These are phyloP conservation scores for Botryotinia narcissicola DNA, from an alignment of 2,329 filamentous ascomycete species.

Conservation along the genomic window DNA sequence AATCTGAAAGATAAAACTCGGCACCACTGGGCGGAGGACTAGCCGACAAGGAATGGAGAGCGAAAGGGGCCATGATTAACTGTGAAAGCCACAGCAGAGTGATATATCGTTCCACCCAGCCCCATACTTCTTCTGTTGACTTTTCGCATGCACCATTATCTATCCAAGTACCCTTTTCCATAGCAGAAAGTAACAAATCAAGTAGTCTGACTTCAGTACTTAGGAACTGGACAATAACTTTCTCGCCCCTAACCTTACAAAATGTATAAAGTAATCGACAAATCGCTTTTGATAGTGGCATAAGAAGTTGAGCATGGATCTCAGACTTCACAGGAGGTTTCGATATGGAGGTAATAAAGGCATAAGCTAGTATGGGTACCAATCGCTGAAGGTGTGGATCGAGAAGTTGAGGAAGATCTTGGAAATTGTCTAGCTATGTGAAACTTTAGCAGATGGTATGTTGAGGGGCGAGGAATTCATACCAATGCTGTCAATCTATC, in stretches of 20 bases:
- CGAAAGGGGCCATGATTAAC: slow-evolving; percentile 82
- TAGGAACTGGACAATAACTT: slow-evolving; percentile 86
- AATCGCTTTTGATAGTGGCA: slow-evolving; percentile 55
- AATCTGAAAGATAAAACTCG: slow-evolving; percentile 42
- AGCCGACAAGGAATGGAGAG: slow-evolving; percentile 79
- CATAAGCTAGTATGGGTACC: slow-evolving; percentile 70
- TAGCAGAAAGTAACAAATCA: slow-evolving; percentile 71
- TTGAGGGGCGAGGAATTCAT: slow-evolving; percentile 13
- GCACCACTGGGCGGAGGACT: slow-evolving; percentile 49
- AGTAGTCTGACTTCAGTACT: slow-evolving; percentile 86
- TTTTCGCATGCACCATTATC: slow-evolving; percentile 17
- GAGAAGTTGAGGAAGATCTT: slow-evolving; percentile 90
- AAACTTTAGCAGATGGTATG: slow-evolving; percentile 15
- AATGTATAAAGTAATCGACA: slow-evolving; percentile 82
- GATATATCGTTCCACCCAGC: slow-evolving; percentile 88
- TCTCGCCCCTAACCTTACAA: slow-evolving; percentile 91
- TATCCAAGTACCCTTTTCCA: slow-evolving; percentile 53
- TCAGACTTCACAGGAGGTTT: slow-evolving; percentile 41
- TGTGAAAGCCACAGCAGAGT: slow-evolving; percentile 85
- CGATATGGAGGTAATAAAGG: slow-evolving; percentile 68
- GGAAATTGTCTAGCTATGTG: slow-evolving; percentile 72
- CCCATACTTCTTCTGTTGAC: slow-evolving; percentile 44
- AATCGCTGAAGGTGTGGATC: slow-evolving; percentile 78
- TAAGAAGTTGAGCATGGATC: slow-evolving; percentile 35
- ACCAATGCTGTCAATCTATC: slow-evolving; percentile 49